A percentile compares a stretch with the other conserved stretches of the same genome.
These are phyloP conservation scores for Ceratocystis cacaofunesta DNA, from an alignment of 2,329 filamentous ascomycete genomes.

Conservation along the genomic window DNA sequence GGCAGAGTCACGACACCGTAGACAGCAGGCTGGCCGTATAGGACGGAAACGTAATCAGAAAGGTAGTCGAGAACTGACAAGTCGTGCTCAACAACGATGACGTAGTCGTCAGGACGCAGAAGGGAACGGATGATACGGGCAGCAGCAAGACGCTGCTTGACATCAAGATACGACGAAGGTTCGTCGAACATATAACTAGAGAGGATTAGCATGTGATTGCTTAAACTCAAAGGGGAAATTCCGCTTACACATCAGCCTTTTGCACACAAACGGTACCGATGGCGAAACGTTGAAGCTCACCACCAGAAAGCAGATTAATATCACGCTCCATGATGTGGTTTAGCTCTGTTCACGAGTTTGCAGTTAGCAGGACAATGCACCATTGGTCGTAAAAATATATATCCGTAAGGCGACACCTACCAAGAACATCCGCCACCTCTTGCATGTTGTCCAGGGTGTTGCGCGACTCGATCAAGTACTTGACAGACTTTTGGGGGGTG, in stretches of 20 bases:
- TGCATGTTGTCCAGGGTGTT: constrained; percentile 65
- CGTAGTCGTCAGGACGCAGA: constrained; percentile 76
- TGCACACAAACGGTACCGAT: constrained; percentile 93
- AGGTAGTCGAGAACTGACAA: constrained; percentile 96
- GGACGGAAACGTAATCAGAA: constrained; percentile 93
- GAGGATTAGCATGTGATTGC: constrained; percentile 10
- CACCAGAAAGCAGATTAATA: constrained; percentile 79
- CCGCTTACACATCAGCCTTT: constrained; percentile 59
- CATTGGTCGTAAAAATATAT: background rate
- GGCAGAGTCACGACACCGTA: constrained; percentile 97
- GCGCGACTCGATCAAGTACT: constrained; percentile 61
- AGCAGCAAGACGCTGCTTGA: constrained; percentile 92
- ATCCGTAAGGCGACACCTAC: constrained; percentile 7
- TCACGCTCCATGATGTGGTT: constrained; percentile 85
- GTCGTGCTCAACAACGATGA: constrained; percentile 99
- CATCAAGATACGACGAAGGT: constrained; percentile 96
- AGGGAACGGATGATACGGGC: constrained; percentile 86
- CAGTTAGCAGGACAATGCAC: constrained; percentile 20
- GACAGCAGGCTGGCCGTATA: constrained; percentile 88
- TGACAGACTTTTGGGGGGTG: constrained; percentile 64
- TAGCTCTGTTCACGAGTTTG: constrained; percentile 39
- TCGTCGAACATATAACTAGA: constrained; percentile 90
- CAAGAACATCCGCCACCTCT: constrained; percentile 63
- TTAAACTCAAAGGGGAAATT: constrained; percentile 18
- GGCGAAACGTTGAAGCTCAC: constrained; percentile 94